phyloP scores from a whole-genome alignment of 352 stramenopile species.

The Globisporangium yorkense region DNA sequence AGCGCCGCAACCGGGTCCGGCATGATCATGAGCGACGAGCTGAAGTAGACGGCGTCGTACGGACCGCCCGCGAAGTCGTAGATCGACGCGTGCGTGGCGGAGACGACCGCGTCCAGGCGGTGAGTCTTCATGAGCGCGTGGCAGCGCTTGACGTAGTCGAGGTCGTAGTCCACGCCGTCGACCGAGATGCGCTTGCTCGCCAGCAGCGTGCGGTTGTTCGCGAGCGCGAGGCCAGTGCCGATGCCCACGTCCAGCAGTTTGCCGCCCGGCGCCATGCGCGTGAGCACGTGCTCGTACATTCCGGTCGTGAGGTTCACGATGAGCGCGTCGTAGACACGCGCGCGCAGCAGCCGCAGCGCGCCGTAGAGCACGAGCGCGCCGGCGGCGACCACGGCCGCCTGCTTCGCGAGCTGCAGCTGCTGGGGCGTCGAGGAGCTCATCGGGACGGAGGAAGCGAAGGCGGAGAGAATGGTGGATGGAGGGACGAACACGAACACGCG shows the following conservation, averaged over 20 bases:
- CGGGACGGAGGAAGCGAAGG: neutral
- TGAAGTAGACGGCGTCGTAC: constrained; percentile 91
- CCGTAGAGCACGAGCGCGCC: constrained; percentile 37
- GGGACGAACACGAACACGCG: neutral
- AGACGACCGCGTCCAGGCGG: constrained; percentile 39
- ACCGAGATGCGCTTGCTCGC: constrained; percentile 63
- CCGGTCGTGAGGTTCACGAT: constrained; percentile 85
- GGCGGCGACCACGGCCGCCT: constrained; percentile 15
- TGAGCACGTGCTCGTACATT: constrained; percentile 87
- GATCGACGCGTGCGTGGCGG: constrained; percentile 70
- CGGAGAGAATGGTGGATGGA: neutral
- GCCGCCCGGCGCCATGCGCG: constrained; percentile 39
- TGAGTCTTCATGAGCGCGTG: constrained; percentile 34
- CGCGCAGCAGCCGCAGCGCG: constrained; percentile 48
- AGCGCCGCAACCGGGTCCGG: constrained; percentile 84
- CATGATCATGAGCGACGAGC: constrained; percentile 90
- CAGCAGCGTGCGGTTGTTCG: constrained; percentile 61
- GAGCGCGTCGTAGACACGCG: constrained; percentile 83
- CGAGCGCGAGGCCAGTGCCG: constrained; percentile 71
- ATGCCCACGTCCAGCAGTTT: constrained; percentile 88
- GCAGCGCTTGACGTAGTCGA: constrained; percentile 78
- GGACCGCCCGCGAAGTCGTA: constrained; percentile 65
- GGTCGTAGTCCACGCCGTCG: constrained; percentile 89
- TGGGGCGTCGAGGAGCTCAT: constrained; percentile 4
- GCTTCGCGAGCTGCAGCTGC: constrained; percentile 10